Evolutionary conservation across 306 rosid species (phyloP).

Genomic region (Sesbania bispinosa): DNA sequence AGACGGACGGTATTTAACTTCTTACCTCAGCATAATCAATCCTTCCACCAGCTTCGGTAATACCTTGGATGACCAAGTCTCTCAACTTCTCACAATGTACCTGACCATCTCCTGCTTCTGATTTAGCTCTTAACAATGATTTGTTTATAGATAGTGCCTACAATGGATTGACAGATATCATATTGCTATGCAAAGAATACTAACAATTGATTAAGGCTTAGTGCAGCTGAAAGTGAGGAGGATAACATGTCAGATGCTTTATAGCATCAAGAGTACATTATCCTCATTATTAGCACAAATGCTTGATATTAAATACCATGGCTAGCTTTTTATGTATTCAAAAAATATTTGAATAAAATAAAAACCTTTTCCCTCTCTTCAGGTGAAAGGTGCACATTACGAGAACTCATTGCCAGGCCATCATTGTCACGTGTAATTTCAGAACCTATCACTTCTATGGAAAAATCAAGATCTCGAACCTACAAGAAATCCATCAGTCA

Average conservation of each 20-base stretch:
- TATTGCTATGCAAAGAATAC: neutral
- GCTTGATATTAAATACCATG: neutral
- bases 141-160: constrained; percentile 78
- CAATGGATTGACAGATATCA: constrained; percentile 17
- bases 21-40: constrained; percentile 89
- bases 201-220: neutral
- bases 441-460: constrained; percentile 63
- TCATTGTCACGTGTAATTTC: constrained; percentile 65
- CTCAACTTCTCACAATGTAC: constrained; percentile 50
- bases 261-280: neutral
- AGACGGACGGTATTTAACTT: neutral
- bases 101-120: constrained; percentile 63
- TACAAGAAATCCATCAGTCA: constrained; percentile 32
- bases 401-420: constrained; percentile 95
- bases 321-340: neutral
- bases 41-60: constrained; percentile 72
- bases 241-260: constrained; percentile 3
- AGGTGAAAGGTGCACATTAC: constrained; percentile 77
- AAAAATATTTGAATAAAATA: neutral
- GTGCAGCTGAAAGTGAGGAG: neutral
- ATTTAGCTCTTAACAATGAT: constrained; percentile 64
- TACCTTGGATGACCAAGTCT: constrained; percentile 39
- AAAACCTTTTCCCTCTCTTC: constrained; percentile 78
- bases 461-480: constrained; percentile 94
- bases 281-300: neutral